These are phyloP conservation scores for Vaccinium macrocarpon DNA, from an alignment of 148 eudicot genomes.

Conservation along the genomic window DNA sequence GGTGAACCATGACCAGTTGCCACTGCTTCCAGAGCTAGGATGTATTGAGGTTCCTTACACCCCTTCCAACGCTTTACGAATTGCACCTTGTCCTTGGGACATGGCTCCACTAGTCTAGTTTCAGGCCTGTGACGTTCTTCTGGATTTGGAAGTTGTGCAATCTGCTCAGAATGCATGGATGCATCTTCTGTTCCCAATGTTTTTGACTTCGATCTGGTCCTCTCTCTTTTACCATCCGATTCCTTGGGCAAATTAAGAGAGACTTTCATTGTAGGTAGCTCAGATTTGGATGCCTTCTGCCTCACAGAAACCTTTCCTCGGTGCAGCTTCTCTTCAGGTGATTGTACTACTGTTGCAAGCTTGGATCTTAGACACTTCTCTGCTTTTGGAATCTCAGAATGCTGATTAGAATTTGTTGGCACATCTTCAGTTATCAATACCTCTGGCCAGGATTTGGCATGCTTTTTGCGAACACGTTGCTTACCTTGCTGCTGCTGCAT, in stretches of 20 bases:
- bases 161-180: background rate
- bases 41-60: background rate
- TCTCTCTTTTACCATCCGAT: background rate
- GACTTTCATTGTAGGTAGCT: background rate
- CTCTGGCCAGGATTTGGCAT: background rate
- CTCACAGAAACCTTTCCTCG: background rate
- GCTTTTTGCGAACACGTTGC: background rate
- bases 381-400: background rate
- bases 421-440: background rate
- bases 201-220: background rate
- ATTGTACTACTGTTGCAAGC: constrained; percentile 4
- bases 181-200: background rate
- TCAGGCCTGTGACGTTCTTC: background rate
- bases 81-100: background rate
- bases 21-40: constrained; percentile 9
- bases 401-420: background rate
- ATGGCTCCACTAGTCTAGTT: background rate
- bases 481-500: background rate
- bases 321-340: background rate
- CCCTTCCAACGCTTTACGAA: background rate
- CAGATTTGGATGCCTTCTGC: background rate
- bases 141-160: background rate
- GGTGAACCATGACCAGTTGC: background rate
- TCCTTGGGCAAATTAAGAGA: background rate
- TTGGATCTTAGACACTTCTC: background rate